These are phyloP conservation scores for Colletotrichum tamarilloi DNA, from an alignment of 2,329 filamentous ascomycete species.

Conservation along the genomic window DNA sequence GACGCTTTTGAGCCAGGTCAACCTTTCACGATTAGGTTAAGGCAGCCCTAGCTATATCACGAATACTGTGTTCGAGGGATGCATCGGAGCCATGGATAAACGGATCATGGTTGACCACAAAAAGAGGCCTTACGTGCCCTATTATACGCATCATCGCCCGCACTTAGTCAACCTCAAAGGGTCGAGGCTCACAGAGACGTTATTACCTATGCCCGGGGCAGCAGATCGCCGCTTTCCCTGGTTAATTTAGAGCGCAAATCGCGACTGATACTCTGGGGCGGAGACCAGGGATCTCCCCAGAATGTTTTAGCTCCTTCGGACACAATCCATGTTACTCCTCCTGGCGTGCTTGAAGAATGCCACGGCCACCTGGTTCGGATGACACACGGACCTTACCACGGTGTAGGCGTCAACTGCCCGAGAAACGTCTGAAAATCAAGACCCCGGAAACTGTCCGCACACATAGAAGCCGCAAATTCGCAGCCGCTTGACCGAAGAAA, in stretches of 20 bases:
- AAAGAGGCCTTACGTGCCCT: not conserved
- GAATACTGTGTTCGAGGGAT: not conserved
- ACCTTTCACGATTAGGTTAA: not conserved
- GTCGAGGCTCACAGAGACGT: conserved; percentile 5
- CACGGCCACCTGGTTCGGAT: conserved; percentile 28
- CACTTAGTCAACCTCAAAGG: not conserved
- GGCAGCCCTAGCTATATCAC: not conserved
- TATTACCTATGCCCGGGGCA: conserved; percentile 10
- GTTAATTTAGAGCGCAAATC: conserved; percentile 32
- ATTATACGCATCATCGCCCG: not conserved
- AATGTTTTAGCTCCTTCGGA: conserved; percentile 32
- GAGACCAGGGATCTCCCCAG: conserved; percentile 29
- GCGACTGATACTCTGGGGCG: conserved; percentile 32
- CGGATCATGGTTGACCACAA: not conserved
- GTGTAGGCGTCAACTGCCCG: conserved; percentile 10
- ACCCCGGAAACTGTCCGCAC: not conserved
- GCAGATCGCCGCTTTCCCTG: conserved; percentile 24
- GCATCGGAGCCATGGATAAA: not conserved
- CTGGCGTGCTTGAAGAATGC: conserved; percentile 31
- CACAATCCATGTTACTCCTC: conserved; percentile 12
- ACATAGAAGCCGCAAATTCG: not conserved
- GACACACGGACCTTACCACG: conserved; percentile 23
- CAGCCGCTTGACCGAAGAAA: not conserved
- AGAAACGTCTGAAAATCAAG: not conserved
- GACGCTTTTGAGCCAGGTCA: not conserved